A percentile compares a stretch with the other conserved stretches of the same genome.
phyloP scores from a whole-genome alignment of 495 filamentous ascomycete genomes.

The Peziza echinospora region DNA sequence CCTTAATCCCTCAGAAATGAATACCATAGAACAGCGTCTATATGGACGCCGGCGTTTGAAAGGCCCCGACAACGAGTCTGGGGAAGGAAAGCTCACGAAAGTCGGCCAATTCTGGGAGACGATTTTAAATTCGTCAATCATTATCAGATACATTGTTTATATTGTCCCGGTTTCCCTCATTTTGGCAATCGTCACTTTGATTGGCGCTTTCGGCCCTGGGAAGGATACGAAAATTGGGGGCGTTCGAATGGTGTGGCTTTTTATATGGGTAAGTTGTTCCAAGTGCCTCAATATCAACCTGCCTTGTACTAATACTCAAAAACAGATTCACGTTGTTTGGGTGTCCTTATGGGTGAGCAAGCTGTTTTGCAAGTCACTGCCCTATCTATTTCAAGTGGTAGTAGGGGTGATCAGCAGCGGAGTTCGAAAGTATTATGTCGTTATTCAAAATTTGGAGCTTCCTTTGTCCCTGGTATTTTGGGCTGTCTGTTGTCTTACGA shows the following conservation, averaged over 20 bases:
- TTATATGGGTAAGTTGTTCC: constrained; percentile 38
- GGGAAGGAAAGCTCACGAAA: constrained; percentile 42
- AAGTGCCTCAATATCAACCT: not conserved
- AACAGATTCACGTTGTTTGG: constrained; percentile 63
- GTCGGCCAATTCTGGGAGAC: constrained; percentile 79
- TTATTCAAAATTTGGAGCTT: constrained; percentile 59
- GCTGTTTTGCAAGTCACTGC: constrained; percentile 55
- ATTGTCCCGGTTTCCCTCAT: constrained; percentile 53
- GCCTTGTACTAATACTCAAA: not conserved
- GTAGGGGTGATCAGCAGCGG: constrained; percentile 78
- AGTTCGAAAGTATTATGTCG: constrained; percentile 74
- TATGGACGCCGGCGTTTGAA: constrained; percentile 34
- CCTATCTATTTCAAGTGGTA: constrained; percentile 63
- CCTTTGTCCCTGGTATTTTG: constrained; percentile 76
- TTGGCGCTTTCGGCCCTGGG: constrained; percentile 29
- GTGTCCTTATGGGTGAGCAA: constrained; percentile 73
- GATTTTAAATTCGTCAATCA: constrained; percentile 60
- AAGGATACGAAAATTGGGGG: constrained; percentile 35
- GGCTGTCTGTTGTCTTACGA: constrained; percentile 55
- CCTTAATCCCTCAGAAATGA: not conserved
- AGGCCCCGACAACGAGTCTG: constrained; percentile 24
- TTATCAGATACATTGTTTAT: constrained; percentile 79
- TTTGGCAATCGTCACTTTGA: constrained; percentile 62
- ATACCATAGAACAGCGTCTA: constrained; percentile 28
- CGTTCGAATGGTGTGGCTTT: constrained; percentile 56